Conservation (phyloP, 306 rosid species). For the Abrus precatorius region DNA sequence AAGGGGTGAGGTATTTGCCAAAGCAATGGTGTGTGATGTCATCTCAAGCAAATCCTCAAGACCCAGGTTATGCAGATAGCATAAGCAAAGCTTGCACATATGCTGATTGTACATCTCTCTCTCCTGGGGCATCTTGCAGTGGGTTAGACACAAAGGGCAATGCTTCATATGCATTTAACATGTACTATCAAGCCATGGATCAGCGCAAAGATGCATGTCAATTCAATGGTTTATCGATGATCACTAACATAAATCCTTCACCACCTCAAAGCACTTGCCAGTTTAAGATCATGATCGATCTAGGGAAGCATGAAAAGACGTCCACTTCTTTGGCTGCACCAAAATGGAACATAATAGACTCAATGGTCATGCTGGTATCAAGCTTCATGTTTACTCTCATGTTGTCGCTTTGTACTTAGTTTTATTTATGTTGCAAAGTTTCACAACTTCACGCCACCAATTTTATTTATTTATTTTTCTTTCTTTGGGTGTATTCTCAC, state of each 20-base stretch:
- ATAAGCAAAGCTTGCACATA: conserved; percentile 75
- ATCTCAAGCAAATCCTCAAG: conserved; percentile 61
- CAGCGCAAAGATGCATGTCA: conserved; percentile 72
- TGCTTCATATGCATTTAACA: conserved; percentile 90
- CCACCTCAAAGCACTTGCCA: conserved; percentile 63
- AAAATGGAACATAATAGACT: conserved; percentile 1
- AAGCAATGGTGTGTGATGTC: conserved; percentile 89
- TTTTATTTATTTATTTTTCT: conserved; percentile 1
- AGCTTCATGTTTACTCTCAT: conserved; percentile 51
- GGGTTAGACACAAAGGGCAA: conserved; percentile 65
- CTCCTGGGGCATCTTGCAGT: conserved; percentile 80
- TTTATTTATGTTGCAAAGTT: conserved; percentile 25
- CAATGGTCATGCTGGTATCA: conserved; percentile 47
- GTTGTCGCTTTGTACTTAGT: conserved; percentile 25
- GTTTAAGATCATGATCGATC: conserved; percentile 87
- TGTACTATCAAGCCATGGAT: conserved; percentile 79
- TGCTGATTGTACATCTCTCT: conserved; percentile 86
- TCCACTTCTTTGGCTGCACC: conserved; percentile 58
- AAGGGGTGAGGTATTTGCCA: conserved; percentile 75
- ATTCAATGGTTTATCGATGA: conserved; percentile 59
- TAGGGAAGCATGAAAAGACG: conserved; percentile 56
- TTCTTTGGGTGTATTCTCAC: conserved; percentile 4
- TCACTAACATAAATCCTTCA: conserved; percentile 70
- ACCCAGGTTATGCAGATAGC: conserved; percentile 60
- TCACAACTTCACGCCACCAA: background rate